These are phyloP conservation scores for Boletus barrowsii DNA, from an alignment of 768 basidiomycete genomes.

Conservation along the genomic window DNA sequence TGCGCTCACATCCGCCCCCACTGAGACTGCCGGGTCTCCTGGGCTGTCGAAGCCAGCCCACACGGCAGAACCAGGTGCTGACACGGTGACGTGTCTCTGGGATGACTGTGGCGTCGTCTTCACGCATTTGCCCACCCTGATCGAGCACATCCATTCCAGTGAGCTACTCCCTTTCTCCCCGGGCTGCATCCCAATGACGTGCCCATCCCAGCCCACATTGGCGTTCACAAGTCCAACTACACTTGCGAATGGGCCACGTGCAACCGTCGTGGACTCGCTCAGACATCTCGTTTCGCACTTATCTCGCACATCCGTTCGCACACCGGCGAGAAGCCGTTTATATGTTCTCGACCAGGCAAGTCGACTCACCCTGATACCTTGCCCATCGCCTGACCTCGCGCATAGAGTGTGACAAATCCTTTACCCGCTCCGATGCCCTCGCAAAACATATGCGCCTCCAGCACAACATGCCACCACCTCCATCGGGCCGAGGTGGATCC, in stretches of 20 bases:
- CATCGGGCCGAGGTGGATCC: conserved; percentile 66
- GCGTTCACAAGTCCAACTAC: conserved; percentile 79
- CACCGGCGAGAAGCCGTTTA: conserved; percentile 93
- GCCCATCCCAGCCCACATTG: conserved; percentile 65
- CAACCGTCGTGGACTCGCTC: conserved; percentile 71
- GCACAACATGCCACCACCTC: conserved; percentile 73
- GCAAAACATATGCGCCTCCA: conserved; percentile 91
- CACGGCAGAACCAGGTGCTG: conserved; percentile 32
- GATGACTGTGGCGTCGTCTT: conserved; percentile 76
- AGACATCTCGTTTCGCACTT: conserved; percentile 87
- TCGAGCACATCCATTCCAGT: conserved; percentile 84
- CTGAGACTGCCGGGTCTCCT: conserved; percentile 21
- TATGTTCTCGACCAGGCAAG: conserved; percentile 75
- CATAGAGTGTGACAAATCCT: conserved; percentile 90
- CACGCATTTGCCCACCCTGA: conserved; percentile 67
- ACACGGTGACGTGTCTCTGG: conserved; percentile 80
- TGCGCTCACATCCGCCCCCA: conserved; percentile 8
- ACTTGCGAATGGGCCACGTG: conserved; percentile 90
- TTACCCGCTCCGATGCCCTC: conserved; percentile 92
- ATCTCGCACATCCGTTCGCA: conserved; percentile 90
- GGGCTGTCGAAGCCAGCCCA: conserved; percentile 21
- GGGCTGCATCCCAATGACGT: neutral
- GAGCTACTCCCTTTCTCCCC: conserved; percentile 22
- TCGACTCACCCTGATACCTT: neutral
- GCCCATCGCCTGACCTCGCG: neutral